Conservation (phyloP, 2,329 filamentous ascomycete species). For the Massarina eburnea region DNA sequence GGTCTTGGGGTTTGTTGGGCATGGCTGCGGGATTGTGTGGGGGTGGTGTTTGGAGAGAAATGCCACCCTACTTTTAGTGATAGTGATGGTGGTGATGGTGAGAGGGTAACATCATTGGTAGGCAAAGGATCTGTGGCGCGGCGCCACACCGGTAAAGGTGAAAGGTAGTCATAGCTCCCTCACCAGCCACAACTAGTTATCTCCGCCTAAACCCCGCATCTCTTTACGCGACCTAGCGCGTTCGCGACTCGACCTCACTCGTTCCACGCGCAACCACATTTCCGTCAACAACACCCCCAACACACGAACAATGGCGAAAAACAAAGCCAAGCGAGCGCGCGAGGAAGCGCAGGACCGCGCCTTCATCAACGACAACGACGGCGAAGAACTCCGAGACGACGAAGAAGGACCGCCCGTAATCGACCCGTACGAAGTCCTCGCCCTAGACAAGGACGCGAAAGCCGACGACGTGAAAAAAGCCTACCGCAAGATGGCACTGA, state of each 20-base stretch:
- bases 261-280: conserved; percentile 1
- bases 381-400: conserved; percentile 32
- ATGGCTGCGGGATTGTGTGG: too few species aligned
- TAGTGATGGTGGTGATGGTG: neutral
- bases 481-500: conserved; percentile 88
- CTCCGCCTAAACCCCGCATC: conserved; percentile 24
- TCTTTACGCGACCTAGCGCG: conserved; percentile 7
- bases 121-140: too few species aligned
- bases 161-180: conserved; percentile 16
- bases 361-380: conserved; percentile 49
- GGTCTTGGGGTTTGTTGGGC: too few species aligned
- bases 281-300: neutral
- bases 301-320: conserved; percentile 12
- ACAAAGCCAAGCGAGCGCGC: conserved; percentile 2
- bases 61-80: too few species aligned
- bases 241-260: conserved; percentile 6
- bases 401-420: conserved; percentile 65
- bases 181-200: conserved; percentile 1
- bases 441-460: conserved; percentile 69
- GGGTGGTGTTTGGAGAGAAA: too few species aligned
- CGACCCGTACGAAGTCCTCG: conserved; percentile 78
- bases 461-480: conserved; percentile 81
- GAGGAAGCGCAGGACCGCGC: conserved; percentile 9
- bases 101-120: neutral
- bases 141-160: too few species aligned